Evolutionary conservation across 2,329 filamentous ascomycete genomes (phyloP).

Genomic region (Xylariaceae sp.): DNA sequence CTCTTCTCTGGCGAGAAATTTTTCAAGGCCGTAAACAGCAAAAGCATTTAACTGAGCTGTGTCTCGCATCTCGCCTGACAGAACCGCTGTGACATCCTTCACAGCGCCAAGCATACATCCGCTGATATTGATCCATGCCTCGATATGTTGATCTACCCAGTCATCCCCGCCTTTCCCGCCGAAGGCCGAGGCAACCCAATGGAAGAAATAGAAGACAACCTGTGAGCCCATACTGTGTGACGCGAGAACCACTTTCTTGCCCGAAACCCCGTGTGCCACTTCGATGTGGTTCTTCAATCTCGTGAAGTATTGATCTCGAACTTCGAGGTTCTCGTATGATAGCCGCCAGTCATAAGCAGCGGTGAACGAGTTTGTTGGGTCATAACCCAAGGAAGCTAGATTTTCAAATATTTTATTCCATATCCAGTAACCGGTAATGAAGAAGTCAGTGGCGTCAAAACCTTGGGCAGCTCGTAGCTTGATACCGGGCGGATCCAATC

Average conservation of each 20-base stretch:
- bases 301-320: conserved; percentile 92
- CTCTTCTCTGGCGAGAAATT: conserved; percentile 89
- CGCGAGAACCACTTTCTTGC: conserved; percentile 81
- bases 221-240: conserved; percentile 99
- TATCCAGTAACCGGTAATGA: conserved; percentile 93
- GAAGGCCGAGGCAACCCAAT: conserved; percentile 78
- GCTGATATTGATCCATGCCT: conserved; percentile 97
- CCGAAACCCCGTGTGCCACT: conserved; percentile 73
- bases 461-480: conserved; percentile 94
- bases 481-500: conserved; percentile 86
- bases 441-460: conserved; percentile 97
- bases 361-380: conserved; percentile 76
- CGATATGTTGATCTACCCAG: conserved; percentile 91
- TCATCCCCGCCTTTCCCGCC: conserved; percentile 81
- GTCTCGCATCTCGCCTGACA: conserved; percentile 98
- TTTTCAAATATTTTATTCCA: conserved; percentile 99
- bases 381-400: conserved; percentile 92
- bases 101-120: conserved; percentile 96
- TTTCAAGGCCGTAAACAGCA: conserved; percentile 95
- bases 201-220: conserved; percentile 84
- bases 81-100: conserved; percentile 86
- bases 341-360: conserved; percentile 90
- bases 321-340: conserved; percentile 87
- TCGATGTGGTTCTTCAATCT: conserved; percentile 90
- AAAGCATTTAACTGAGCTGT: conserved; percentile 96